Base-by-base conservation (phyloP, 306 rosid species). In the Inga leiocalycina region DNA sequence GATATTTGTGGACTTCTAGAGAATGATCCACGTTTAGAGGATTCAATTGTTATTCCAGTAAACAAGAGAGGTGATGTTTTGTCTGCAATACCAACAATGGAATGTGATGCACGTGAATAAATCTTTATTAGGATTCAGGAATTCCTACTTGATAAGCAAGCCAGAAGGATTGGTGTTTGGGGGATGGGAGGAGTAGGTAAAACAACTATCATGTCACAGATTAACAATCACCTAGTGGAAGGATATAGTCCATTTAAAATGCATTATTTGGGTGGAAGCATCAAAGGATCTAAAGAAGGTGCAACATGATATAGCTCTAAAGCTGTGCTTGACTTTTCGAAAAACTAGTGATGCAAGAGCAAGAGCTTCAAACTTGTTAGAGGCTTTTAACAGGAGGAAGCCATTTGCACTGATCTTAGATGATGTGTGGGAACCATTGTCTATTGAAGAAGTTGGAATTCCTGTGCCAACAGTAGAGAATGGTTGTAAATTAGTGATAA, bases 111-210 rank as follows among this genome's bases (percentile, higher is more conserved):
- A 27, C 41, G 12, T 19, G 5, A 27, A 1, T 8, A 12, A 30
- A 13, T 12, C 3, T 32, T 64, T 4, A 64, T 10, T 3, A 64
- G 13, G 41, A 32, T 75, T 37, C 11, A 13, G n/a, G 16, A 1
- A 13, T 75, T 44, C 69, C 22, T 75, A 30, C 22, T 11, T 14
- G 16, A 62, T n/a, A 9, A 49, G 0, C 17, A 14, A 2, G 16
- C 67, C 3, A 49, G 49, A 20, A 75, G 67, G 75, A 39, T 81
- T 27, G 76, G 46, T 74, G 59, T 81, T 13, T 65, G 51, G 27
- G 75, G 85, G 8, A 85, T 80, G 81, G 65, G 83, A 8, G 87
- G 87, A 2, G 61, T 46, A 0, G 85, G 87, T 10, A 84, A 85
- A 49, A 83, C 82, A 6, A 83, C 82, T 17, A 35, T 83, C 66